Percentiles rank a stretch among this genome's conserved stretches.
phyloP scores from a whole-genome alignment of 1,284 basidiomycete species.

The Singerocomus inundabilis region DNA sequence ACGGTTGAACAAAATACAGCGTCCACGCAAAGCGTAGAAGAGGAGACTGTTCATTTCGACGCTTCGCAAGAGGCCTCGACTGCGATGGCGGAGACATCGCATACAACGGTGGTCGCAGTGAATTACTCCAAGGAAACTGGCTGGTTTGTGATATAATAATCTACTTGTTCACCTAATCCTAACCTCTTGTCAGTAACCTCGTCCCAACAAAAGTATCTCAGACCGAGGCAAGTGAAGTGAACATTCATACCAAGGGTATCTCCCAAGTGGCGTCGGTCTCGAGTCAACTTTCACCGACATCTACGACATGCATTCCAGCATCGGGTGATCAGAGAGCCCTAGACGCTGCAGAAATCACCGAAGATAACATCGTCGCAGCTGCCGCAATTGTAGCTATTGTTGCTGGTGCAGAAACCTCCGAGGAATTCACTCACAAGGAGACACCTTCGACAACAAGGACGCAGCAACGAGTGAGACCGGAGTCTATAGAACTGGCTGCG shows the following conservation, averaged over 20 bases:
- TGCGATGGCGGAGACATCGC: background rate
- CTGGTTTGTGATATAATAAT: constrained; percentile 5
- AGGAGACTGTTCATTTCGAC: background rate
- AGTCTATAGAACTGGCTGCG: background rate
- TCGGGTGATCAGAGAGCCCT: background rate
- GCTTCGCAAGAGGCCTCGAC: background rate
- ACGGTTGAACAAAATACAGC: background rate
- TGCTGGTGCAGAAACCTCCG: background rate
- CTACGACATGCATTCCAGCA: background rate
- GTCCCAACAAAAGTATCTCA: background rate
- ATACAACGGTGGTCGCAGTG: background rate
- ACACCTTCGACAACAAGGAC: background rate
- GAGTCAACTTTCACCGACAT: background rate
- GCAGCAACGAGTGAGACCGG: background rate
- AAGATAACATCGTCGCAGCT: background rate
- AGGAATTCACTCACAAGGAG: background rate
- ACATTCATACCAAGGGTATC: background rate
- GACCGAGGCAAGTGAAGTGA: background rate
- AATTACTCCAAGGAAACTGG: background rate
- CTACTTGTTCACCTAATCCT: background rate
- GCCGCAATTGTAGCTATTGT: background rate
- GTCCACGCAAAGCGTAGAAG: background rate
- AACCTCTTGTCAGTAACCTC: constrained; percentile 2
- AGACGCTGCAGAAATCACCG: background rate
- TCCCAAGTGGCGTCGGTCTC: background rate